Evolutionary conservation across 2,329 filamentous ascomycete species (phyloP), one percentile per base, ranked within the genome.

Genomic region (Neonectria punicea): DNA sequence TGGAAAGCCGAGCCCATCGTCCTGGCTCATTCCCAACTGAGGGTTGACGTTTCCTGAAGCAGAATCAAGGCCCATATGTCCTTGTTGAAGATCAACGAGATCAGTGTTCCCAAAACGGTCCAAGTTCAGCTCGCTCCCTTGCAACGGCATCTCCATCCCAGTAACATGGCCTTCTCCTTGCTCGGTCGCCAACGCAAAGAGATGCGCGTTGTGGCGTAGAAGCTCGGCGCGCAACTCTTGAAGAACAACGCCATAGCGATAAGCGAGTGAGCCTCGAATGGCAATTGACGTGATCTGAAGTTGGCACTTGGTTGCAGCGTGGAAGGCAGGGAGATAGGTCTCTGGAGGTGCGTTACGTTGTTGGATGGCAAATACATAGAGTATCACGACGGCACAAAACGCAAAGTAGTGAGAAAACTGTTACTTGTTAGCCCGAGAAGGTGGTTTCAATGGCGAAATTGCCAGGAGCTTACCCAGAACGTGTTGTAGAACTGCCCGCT

Each of bases 301-400:
- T 53, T 84, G 82, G 46, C 81, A 84, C 43, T 74, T 76, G 1
- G 74, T 75, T 0, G 81, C 82, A 1, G 78, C 78, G 14, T 74
- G 65, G 18, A 83, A 78, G 30, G 79, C 77, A 0, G 61, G 58
- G 4, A 72, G 63, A 61, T 77, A 78, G 2, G 68, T 71, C 28
- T 75, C 72, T 36, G 73, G 66, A 3, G 73, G 67, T 4, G 70
- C 64, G 4, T 73, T 66, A 1, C 76, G 66, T 34, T 79, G 73
- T 46, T 82, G 82, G 10, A 84, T 83, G 5, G 78, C 77, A 46
- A 80, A 81, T 4, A 84, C 78, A 60, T 84, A 84, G 2, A 84
- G 71, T 1, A 84, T 76, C 1, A 82, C 80, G 3, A 82, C 79
- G 0, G 82, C 82, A 13, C 75, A 82, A 49, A 84, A 84, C 1